A percentile compares a stretch with the other conserved stretches of the same genome.
Conservation (phyloP, 495 filamentous ascomycete species). For the Penicillium robsamsonii region DNA sequence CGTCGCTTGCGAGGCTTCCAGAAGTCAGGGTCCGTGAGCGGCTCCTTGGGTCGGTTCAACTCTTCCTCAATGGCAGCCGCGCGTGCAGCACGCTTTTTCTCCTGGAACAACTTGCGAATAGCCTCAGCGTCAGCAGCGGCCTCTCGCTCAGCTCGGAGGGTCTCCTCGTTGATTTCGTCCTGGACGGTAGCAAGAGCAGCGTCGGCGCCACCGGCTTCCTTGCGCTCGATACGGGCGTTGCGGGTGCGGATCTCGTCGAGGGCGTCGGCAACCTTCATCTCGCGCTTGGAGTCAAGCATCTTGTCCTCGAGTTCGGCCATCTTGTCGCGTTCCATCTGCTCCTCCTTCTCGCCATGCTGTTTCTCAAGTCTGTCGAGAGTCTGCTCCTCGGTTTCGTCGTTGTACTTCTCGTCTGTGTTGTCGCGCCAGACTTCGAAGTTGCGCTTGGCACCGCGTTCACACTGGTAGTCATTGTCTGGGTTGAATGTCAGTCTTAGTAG, state of each 20-base stretch:
- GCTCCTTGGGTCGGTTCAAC: no score
- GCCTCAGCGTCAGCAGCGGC: not conserved
- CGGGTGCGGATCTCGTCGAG: slow-evolving; percentile 90
- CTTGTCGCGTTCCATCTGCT: slow-evolving; percentile 59
- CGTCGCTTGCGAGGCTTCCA: no score
- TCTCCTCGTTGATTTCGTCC: slow-evolving; percentile 55
- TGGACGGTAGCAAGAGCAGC: slow-evolving; percentile 43
- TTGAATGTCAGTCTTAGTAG: not conserved
- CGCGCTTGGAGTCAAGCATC: slow-evolving; percentile 87
- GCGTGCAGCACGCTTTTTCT: not conserved
- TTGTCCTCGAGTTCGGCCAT: slow-evolving; percentile 81
- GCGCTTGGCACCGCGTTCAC: slow-evolving; percentile 81
- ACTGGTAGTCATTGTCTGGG: slow-evolving; percentile 76
- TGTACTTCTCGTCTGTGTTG: slow-evolving; percentile 45
- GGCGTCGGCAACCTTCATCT: slow-evolving; percentile 96
- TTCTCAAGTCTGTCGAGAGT: slow-evolving; percentile 78
- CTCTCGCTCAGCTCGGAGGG: slow-evolving; percentile 63
- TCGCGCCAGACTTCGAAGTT: slow-evolving; percentile 92
- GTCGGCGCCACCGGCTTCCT: slow-evolving; percentile 55
- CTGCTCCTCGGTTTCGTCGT: slow-evolving; percentile 79
- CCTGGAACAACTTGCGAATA: not conserved
- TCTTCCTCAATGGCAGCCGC: no score
- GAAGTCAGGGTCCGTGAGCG: no score
- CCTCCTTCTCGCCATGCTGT: slow-evolving; percentile 60
- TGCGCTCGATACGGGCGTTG: slow-evolving; percentile 82